Evolutionary conservation across 2,329 filamentous ascomycete species (phyloP).

Genomic region (Hypoxylon rubiginosum): DNA sequence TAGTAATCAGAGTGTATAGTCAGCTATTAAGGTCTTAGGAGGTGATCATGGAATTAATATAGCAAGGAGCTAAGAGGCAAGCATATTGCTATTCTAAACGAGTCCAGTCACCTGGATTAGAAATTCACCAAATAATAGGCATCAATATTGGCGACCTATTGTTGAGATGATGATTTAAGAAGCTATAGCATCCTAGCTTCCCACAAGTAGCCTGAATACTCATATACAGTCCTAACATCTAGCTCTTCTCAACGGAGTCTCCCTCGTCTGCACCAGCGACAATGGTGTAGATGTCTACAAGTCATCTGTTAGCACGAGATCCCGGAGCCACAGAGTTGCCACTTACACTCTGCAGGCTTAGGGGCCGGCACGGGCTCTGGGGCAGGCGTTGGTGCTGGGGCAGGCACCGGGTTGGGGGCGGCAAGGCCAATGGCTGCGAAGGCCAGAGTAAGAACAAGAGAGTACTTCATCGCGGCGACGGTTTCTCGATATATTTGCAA

Average conservation of each 20-base stretch:
- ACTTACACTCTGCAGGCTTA: conserved; percentile 17
- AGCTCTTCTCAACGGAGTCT: conserved; percentile 11
- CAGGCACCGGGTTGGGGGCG: conserved; percentile 2
- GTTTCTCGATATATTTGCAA: background rate
- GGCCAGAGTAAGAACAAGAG: conserved; percentile 5
- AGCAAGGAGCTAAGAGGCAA: too few species aligned
- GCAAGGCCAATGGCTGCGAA: conserved; percentile 14
- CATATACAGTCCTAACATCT: background rate
- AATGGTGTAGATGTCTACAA: conserved; percentile 13
- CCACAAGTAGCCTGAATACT: background rate
- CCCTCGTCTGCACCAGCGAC: conserved; percentile 7
- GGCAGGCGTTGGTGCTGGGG: background rate
- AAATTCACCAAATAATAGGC: too few species aligned
- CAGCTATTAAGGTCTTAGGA: too few species aligned
- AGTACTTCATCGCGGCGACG: conserved; percentile 15
- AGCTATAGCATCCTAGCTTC: background rate
- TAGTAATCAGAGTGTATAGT: too few species aligned
- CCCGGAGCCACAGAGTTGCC: background rate
- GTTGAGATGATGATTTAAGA: background rate
- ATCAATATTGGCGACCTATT: too few species aligned
- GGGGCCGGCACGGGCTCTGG: conserved; percentile 5
- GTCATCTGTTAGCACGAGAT: background rate
- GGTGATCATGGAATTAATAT: too few species aligned
- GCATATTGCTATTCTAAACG: too few species aligned
- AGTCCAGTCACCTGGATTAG: too few species aligned